Percentiles rank a stretch among this genome's conserved stretches.
Evolutionary conservation across 495 filamentous ascomycete genomes (phyloP).

Genomic region (Podospora sp.): DNA sequence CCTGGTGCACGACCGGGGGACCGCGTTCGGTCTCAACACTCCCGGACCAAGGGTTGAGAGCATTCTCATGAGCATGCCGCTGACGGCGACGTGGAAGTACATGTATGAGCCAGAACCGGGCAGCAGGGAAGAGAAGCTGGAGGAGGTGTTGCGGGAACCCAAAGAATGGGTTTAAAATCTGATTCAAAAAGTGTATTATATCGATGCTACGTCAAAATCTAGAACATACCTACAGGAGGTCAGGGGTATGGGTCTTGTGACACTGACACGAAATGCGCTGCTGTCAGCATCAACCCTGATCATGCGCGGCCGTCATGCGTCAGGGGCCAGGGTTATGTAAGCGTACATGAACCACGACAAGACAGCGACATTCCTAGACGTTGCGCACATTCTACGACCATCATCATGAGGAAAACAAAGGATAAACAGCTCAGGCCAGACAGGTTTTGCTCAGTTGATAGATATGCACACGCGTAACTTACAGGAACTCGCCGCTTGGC

Average conservation of each 20-base stretch:
- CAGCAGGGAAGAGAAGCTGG: slow-evolving; percentile 71
- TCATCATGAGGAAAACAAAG: too few species aligned
- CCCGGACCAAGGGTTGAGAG: slow-evolving; percentile 91
- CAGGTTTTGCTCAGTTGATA: too few species aligned
- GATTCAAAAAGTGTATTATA: not conserved
- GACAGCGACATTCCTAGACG: not conserved
- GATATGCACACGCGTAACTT: too few species aligned
- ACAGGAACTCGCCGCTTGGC: too few species aligned
- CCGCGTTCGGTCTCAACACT: slow-evolving; percentile 90
- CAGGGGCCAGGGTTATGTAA: not conserved
- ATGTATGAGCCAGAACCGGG: slow-evolving; percentile 83
- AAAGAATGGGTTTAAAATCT: slow-evolving; percentile 78
- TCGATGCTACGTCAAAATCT: not conserved
- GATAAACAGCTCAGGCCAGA: too few species aligned
- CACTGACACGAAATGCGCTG: not conserved
- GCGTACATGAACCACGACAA: not conserved
- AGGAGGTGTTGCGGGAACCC: slow-evolving; percentile 83
- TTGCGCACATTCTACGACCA: too few species aligned
- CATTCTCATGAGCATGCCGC: slow-evolving; percentile 94
- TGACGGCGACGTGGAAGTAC: slow-evolving; percentile 93
- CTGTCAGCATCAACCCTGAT: not conserved
- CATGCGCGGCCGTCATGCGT: not conserved
- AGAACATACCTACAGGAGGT: not conserved
- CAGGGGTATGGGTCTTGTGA: not conserved
- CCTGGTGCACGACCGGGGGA: slow-evolving; percentile 94